Base-by-base conservation (phyloP, 441 rosid species). In the Croton setiger region DNA sequence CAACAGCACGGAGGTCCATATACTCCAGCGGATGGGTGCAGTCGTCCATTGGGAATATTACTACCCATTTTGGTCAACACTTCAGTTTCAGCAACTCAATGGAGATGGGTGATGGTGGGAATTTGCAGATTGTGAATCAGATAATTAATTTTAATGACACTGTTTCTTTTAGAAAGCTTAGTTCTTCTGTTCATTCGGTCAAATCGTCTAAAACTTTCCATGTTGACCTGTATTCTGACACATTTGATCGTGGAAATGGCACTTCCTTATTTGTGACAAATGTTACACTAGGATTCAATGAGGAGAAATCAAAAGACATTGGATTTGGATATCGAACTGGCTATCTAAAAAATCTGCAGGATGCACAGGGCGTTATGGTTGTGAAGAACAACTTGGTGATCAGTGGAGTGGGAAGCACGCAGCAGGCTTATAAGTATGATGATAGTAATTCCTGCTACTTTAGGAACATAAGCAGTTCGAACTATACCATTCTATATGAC, bases 401-500 rank as follows among this genome's bases (percentile, higher is more conserved):
- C 15, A 75, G 76, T 66, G 96, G 90, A 43, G 55, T 83, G 54
- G 93, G 85, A 60, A 85, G 86, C 36, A 92, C 94, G 15, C 84
- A 82, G 73, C 89, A 92, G 74, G 79, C 72, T 5, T 92, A 86
- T 79, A 67, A 73, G 51, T 90, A 81, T 60, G 67, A 68, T 23
- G 85, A 87, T 62, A 33, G 67, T 41, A 69, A 76, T 3, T 75
- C 49, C 48, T 94, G 99, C 79, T 94, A 86, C 79, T 86, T 75
- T 10, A 85, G 98, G 82, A 88, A 90, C 65, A 49, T 94, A 21
- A 88, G 98, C 78, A 88, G 92, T 84, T 81, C 79, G 36, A 92
- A 92, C 83, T 88, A 88, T 81, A 81, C 81, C n/a, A 81, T 94
- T 79, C 71, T 87, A 10, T 72, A 87, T 63, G 97, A 94, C 56